phyloP scores from a whole-genome alignment of 129 eudicot species.

The Lonicera japonica region DNA sequence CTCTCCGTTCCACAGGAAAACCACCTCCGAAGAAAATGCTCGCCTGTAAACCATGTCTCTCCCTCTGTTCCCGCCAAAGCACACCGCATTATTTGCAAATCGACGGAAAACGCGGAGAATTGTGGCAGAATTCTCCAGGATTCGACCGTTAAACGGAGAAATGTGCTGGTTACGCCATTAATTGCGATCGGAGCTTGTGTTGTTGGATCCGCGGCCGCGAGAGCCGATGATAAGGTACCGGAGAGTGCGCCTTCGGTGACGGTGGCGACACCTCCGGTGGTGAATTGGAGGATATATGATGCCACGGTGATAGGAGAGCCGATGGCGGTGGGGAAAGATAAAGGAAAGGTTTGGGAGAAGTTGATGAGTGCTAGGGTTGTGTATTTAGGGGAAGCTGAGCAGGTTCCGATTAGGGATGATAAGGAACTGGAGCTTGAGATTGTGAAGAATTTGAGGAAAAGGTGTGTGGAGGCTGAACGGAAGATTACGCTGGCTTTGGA shows the following conservation, averaged over 20 bases:
- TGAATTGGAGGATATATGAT: conserved; percentile 81
- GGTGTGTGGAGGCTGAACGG: conserved; percentile 57
- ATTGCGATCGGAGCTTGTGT: conserved; percentile 60
- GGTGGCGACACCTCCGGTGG: conserved; percentile 13
- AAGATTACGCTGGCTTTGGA: conserved; percentile 68
- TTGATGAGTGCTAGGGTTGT: conserved; percentile 83
- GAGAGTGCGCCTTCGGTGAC: conserved; percentile 12
- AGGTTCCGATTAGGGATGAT: conserved; percentile 80
- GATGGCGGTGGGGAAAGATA: conserved; percentile 82
- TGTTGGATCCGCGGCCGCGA: conserved; percentile 64
- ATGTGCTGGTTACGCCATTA: conserved; percentile 55
- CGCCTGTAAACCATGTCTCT: conserved; percentile 6
- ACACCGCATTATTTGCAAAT: conserved; percentile 34
- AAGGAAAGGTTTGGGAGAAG: conserved; percentile 88
- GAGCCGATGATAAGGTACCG: conserved; percentile 60
- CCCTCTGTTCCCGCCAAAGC: conserved; percentile 9
- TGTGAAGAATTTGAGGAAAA: conserved; percentile 59
- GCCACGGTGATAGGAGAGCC: conserved; percentile 97
- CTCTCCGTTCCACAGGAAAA: conserved; percentile 2
- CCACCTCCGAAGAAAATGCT: background rate
- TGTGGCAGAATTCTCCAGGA: conserved; percentile 13
- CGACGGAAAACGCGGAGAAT: conserved; percentile 16
- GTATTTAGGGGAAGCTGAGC: conserved; percentile 97
- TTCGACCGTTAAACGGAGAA: conserved; percentile 36
- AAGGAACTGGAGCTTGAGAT: conserved; percentile 91